A percentile compares a stretch with the other conserved stretches of the same genome.
These are phyloP conservation scores for Fusarium abutilonis DNA, from an alignment of 2,329 filamentous ascomycete genomes.

Conservation along the genomic window DNA sequence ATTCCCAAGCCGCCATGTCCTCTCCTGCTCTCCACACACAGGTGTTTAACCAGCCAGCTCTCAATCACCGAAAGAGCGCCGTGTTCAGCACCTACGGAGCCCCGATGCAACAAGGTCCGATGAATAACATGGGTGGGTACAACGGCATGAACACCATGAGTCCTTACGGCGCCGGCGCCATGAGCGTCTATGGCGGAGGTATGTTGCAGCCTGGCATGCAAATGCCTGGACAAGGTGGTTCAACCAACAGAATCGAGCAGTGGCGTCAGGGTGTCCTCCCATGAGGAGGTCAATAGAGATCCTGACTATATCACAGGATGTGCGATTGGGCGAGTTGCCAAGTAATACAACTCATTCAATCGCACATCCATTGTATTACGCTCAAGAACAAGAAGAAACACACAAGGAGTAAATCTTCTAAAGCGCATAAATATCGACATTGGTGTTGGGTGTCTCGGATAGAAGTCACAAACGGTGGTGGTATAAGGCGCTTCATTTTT, in stretches of 20 bases:
- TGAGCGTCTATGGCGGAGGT: constrained; percentile 45
- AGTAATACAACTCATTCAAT: not conserved
- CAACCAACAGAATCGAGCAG: constrained; percentile 53
- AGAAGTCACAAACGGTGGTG: constrained; percentile 15
- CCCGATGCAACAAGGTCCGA: constrained; percentile 38
- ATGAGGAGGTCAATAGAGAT: constrained; percentile 25
- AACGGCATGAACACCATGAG: constrained; percentile 38
- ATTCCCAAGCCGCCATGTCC: constrained; percentile 41
- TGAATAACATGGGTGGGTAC: constrained; percentile 37
- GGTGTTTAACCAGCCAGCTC: constrained; percentile 34
- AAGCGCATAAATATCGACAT: constrained; percentile 10
- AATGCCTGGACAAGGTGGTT: constrained; percentile 44
- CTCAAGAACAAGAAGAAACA: constrained; percentile 6
- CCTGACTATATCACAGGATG: not conserved
- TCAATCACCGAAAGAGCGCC: constrained; percentile 47
- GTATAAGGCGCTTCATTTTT: constrained; percentile 7
- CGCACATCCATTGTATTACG: constrained; percentile 21
- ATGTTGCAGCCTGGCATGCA: constrained; percentile 46
- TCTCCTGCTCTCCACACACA: constrained; percentile 44
- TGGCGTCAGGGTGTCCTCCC: constrained; percentile 56
- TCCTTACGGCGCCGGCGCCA: constrained; percentile 37
- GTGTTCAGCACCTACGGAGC: constrained; percentile 47
- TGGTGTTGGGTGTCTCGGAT: constrained; percentile 31
- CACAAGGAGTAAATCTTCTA: not conserved
- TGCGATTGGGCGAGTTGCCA: not conserved